Evolutionary conservation across 2,329 filamentous ascomycete species (phyloP), one percentile per base, ranked within the genome.

Genomic region (Periglandula ipomoeae): DNA sequence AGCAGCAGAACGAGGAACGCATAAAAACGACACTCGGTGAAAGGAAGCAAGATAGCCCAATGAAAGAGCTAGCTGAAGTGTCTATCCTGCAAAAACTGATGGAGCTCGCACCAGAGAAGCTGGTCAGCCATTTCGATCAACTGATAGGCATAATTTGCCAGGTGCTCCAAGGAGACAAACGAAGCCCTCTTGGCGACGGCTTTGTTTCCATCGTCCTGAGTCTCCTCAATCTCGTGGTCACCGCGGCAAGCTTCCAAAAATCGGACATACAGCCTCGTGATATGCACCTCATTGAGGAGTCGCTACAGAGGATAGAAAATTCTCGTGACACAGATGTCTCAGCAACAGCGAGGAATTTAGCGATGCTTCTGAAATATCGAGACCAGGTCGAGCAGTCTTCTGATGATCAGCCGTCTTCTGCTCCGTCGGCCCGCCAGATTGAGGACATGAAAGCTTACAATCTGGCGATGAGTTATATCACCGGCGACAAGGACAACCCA

Each of bases 31-130:
- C 59, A 4, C 50, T 68, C 5, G 55, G 57, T 9, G 56, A 65
- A 9, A 34, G 37, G 23, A 24, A 23, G 19, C 19, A 60, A 68
- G 2, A 56, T 65, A 71, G 78, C 41, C 67, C 76, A 0, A 50
- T 79, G 3, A 59, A 59, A 4, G 69, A 72, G 4, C 65, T 89
- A 1, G 63, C 75, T 5, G 73, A 85, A 53, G 71, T 81, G 5
- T 80, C 80, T 44, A 64, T 87, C 1, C 70, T 87, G 7, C 81
- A 86, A 57, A 75, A 74, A 30, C 73, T 89, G 65, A 79, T 87
- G 63, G 75, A 78, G 22, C 73, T 70, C 41, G 75, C 83, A 41
- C 75, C 81, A 1, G 76, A 83, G 20, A 81, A 78, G 52, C 71
- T 89, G 11, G 75, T 84, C 26, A 74, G 73, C 27, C 76, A 81